phyloP scores from a whole-genome alignment of 306 rosid species.

The Castanospermum australe region DNA sequence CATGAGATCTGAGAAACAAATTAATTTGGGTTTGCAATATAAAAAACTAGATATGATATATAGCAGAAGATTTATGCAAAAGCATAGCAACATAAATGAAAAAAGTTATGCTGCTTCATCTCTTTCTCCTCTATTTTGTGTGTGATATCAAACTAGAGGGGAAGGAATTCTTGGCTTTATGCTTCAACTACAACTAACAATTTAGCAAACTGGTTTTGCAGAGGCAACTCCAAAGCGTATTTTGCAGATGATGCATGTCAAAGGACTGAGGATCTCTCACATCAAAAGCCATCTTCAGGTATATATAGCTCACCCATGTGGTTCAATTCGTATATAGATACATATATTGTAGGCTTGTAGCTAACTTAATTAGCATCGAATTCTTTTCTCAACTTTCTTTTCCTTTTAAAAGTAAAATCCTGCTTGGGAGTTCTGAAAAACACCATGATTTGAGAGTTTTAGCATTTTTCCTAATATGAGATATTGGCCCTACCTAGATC shows the following conservation, averaged over 20 bases:
- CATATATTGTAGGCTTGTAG: background rate
- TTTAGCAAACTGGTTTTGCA: slow-evolving; percentile 31
- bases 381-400: background rate
- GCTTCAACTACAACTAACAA: background rate
- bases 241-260: slow-evolving; percentile 68
- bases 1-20: background rate
- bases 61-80: background rate
- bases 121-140: background rate
- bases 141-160: background rate
- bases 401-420: too few relatives aligned
- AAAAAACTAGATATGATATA: background rate
- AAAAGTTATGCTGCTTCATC: background rate
- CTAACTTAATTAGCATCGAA: background rate
- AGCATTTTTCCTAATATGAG: too few relatives aligned
- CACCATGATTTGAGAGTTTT: too few relatives aligned
- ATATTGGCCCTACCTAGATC: too few relatives aligned
- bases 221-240: slow-evolving; percentile 79
- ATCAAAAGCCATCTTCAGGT: slow-evolving; percentile 92
- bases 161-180: background rate
- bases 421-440: too few relatives aligned
- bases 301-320: background rate
- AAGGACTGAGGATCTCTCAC: slow-evolving; percentile 69
- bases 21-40: background rate
- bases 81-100: background rate
- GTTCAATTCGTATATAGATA: background rate